These are phyloP conservation scores for Aspergillus taichungensis DNA, from an alignment of 495 filamentous ascomycete genomes.

Conservation along the genomic window DNA sequence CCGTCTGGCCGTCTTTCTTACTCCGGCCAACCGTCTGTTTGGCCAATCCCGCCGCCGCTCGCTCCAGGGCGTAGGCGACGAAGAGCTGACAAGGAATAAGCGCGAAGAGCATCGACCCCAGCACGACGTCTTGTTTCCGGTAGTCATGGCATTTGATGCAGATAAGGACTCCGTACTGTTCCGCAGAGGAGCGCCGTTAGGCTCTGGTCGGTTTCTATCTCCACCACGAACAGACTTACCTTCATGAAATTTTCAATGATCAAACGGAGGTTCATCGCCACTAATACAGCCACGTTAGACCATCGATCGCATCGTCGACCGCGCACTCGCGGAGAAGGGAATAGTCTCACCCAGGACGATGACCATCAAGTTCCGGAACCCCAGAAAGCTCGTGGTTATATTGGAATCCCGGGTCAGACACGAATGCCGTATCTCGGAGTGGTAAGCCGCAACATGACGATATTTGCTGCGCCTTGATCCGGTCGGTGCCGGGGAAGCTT, in stretches of 20 bases:
- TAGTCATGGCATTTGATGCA: slow-evolving; percentile 89
- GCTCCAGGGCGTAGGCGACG: slow-evolving; percentile 79
- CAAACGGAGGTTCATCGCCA: slow-evolving; percentile 85
- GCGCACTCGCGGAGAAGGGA: not conserved
- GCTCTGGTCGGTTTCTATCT: not conserved
- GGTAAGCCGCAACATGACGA: slow-evolving; percentile 79
- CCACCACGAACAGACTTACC: slow-evolving; percentile 35
- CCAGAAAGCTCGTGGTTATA: slow-evolving; percentile 71
- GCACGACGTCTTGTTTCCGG: slow-evolving; percentile 62
- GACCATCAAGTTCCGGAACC: slow-evolving; percentile 94
- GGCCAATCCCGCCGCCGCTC: slow-evolving; percentile 68
- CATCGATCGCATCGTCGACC: slow-evolving; percentile 8
- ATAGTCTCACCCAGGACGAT: slow-evolving; percentile 65
- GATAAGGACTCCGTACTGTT: slow-evolving; percentile 84
- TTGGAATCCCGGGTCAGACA: slow-evolving; percentile 77
- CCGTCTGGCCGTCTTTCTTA: slow-evolving; percentile 49
- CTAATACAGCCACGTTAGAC: slow-evolving; percentile 27
- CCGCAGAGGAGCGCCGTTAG: slow-evolving; percentile 6
- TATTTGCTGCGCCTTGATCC: slow-evolving; percentile 50
- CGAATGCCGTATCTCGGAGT: slow-evolving; percentile 61
- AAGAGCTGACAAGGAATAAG: slow-evolving; percentile 85
- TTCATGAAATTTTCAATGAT: slow-evolving; percentile 98
- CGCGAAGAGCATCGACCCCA: slow-evolving; percentile 68
- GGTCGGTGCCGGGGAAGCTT: slow-evolving; percentile 3
- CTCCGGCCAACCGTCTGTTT: slow-evolving; percentile 52